phyloP scores from a whole-genome alignment of 371 early-diverging fungal genomes.

The Scutellospora calospora region DNA sequence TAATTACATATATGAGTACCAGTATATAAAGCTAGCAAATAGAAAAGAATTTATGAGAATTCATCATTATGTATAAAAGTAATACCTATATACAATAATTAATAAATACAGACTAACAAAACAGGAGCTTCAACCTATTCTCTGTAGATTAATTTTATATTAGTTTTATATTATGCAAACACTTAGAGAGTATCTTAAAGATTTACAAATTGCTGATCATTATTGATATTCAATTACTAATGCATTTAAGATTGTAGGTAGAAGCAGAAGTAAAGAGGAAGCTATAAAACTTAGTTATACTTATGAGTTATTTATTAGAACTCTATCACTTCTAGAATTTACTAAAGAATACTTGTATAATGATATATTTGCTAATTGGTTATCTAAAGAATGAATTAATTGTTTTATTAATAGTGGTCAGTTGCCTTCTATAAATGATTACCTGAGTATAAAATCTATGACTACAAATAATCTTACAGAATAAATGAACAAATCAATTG shows the following conservation, averaged over 20 bases:
- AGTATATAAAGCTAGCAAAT: not conserved
- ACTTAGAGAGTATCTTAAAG: not conserved
- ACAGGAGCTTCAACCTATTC: not conserved
- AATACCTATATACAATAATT: not conserved
- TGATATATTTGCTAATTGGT: not conserved
- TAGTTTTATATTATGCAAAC: slow-evolving; percentile 18
- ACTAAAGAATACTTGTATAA: not conserved
- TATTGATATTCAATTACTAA: not conserved
- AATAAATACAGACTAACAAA: not conserved
- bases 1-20: not conserved
- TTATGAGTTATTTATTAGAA: not conserved
- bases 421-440: not conserved
- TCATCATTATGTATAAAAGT: not conserved
- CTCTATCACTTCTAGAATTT: not conserved
- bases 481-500: not conserved
- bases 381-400: not conserved
- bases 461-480: not conserved
- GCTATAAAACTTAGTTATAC: not conserved
- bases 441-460: not conserved
- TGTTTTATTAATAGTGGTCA: not conserved
- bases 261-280: not conserved
- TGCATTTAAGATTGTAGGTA: slow-evolving; percentile 3
- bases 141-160: not conserved
- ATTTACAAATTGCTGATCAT: not conserved
- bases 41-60: not conserved